A percentile compares a stretch with the other conserved stretches of the same genome.
Evolutionary conservation across 2,329 filamentous ascomycete species (phyloP).

Genomic region (Penicillium palitans): DNA sequence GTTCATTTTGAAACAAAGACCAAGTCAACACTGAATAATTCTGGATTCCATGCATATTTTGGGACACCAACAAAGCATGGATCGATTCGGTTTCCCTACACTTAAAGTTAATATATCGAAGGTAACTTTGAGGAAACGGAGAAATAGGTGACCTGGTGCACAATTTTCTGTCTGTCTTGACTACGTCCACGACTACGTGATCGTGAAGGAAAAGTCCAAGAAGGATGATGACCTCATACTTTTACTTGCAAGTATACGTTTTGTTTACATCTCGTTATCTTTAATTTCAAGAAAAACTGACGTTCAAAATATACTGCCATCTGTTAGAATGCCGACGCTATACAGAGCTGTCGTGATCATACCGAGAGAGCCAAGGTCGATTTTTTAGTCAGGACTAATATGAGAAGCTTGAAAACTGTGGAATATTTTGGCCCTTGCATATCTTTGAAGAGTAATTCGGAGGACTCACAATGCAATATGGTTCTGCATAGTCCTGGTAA

Average conservation of each 20-base stretch:
- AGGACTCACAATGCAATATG: neutral
- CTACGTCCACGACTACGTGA: too few relatives aligned
- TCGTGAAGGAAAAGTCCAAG: neutral
- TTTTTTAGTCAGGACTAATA: neutral
- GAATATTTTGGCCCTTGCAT: neutral
- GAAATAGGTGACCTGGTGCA: neutral
- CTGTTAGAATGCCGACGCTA: neutral
- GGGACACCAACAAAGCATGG: too few relatives aligned
- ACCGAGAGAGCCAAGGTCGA: neutral
- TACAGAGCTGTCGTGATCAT: neutral
- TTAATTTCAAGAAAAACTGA: neutral
- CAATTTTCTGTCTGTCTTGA: too few relatives aligned
- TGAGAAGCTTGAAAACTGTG: neutral
- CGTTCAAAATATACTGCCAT: neutral
- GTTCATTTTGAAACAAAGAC: neutral
- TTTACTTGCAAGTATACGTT: neutral
- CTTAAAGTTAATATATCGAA: too few relatives aligned
- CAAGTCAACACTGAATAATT: neutral
- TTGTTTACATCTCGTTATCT: neutral
- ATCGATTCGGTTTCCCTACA: too few relatives aligned
- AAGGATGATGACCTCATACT: neutral
- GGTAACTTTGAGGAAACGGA: neutral
- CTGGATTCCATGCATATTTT: neutral
- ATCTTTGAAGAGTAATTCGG: neutral
- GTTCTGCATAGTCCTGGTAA: too few relatives aligned